phyloP scores from a whole-genome alignment of 1,139 yeast species.

The Kodamaea ohmeri region DNA sequence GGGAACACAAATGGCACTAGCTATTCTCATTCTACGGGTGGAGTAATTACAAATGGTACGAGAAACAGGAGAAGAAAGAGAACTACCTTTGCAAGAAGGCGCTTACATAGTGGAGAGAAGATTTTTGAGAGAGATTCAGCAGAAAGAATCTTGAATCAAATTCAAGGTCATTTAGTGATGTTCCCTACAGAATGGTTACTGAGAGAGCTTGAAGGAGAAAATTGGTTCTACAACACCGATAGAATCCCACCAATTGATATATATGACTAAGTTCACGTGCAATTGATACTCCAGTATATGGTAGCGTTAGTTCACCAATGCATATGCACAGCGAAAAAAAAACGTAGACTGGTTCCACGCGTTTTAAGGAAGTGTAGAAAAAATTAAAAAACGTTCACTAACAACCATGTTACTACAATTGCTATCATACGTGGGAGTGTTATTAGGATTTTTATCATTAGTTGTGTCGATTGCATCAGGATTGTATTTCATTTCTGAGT shows the following conservation, averaged over 20 bases:
- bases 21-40: background rate
- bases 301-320: background rate
- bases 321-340: background rate
- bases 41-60: background rate
- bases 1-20: conserved; percentile 2
- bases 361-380: background rate
- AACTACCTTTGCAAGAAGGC: conserved; percentile 41
- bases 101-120: conserved; percentile 45
- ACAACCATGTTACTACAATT: conserved; percentile 38
- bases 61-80: conserved; percentile 19
- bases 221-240: conserved; percentile 95
- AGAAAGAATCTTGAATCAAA: conserved; percentile 63
- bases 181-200: conserved; percentile 92
- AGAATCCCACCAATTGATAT: conserved; percentile 94
- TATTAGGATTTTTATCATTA: conserved; percentile 71
- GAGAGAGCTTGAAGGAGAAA: conserved; percentile 81
- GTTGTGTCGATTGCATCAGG: conserved; percentile 72
- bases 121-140: conserved; percentile 78
- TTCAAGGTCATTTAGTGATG: conserved; percentile 86
- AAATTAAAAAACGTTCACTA: background rate
- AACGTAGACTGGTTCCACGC: background rate
- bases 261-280: conserved; percentile 51
- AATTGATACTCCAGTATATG: background rate
- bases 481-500: conserved; percentile 82
- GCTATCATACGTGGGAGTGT: conserved; percentile 64